These are phyloP conservation scores for Alternaria angustiovoidea DNA, from an alignment of 2,329 filamentous ascomycete genomes.

Conservation along the genomic window DNA sequence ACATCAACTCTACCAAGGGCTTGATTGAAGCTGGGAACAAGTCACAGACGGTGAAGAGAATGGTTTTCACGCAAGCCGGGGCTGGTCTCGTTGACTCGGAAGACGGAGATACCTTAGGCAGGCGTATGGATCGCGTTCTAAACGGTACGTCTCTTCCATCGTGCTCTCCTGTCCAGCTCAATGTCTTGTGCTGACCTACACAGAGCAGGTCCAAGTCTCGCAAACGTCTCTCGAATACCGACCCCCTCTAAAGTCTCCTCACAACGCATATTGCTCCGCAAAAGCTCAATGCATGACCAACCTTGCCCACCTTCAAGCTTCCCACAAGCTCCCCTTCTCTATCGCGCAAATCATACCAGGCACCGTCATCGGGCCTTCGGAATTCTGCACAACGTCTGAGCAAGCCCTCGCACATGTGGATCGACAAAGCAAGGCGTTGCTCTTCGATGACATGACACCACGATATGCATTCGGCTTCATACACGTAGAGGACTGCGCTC, in stretches of 20 bases:
- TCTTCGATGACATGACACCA: conserved; percentile 42
- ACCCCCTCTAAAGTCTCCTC: conserved; percentile 40
- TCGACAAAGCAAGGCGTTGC: conserved; percentile 41
- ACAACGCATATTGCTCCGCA: conserved; percentile 46
- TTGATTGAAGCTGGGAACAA: conserved; percentile 38
- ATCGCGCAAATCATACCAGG: conserved; percentile 47
- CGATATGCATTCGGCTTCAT: conserved; percentile 49
- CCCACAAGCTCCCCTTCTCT: conserved; percentile 30
- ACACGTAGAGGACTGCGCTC: conserved; percentile 42
- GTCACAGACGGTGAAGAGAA: conserved; percentile 33
- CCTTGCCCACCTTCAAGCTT: conserved; percentile 22
- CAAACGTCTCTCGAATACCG: conserved; percentile 27
- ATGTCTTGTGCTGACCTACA: background rate
- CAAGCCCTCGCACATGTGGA: conserved; percentile 37
- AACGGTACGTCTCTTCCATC: conserved; percentile 25
- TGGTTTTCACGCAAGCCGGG: conserved; percentile 48
- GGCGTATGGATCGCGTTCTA: conserved; percentile 34
- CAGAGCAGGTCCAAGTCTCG: conserved; percentile 37
- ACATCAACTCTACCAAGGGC: conserved; percentile 43
- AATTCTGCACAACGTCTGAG: conserved; percentile 32
- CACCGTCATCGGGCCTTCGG: conserved; percentile 45
- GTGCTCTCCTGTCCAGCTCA: background rate
- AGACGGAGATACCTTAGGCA: conserved; percentile 43
- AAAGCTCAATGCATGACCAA: conserved; percentile 47
- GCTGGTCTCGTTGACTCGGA: conserved; percentile 44